phyloP scores from a whole-genome alignment of 495 filamentous ascomycete genomes.

The Penicillium salamii region DNA sequence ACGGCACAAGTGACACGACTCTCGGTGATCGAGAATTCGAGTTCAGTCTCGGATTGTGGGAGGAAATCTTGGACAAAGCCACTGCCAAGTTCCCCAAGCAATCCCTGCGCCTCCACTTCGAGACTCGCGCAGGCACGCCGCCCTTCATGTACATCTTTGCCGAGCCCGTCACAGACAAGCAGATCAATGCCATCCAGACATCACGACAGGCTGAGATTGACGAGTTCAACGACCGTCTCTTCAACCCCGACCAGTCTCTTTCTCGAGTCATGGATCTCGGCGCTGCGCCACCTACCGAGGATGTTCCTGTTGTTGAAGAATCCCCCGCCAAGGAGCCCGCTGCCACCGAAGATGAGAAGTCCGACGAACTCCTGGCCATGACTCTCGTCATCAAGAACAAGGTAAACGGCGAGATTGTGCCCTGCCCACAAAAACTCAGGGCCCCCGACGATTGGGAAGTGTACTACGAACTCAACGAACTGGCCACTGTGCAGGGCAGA shows the following conservation, averaged over 20 bases:
- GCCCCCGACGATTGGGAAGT: constrained; percentile 64
- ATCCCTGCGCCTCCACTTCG: constrained; percentile 83
- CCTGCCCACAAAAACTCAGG: constrained; percentile 53
- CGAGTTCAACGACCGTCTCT: constrained; percentile 62
- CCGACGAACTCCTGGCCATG: constrained; percentile 55
- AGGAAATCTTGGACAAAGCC: constrained; percentile 70
- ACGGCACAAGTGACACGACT: constrained; percentile 61
- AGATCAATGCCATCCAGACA: constrained; percentile 72
- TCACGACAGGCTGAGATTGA: constrained; percentile 56
- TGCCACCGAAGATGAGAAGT: neutral
- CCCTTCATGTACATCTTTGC: constrained; percentile 88
- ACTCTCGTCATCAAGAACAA: constrained; percentile 67
- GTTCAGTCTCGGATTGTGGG: constrained; percentile 72
- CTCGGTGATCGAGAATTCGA: constrained; percentile 90
- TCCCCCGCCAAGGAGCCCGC: neutral
- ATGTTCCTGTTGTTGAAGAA: neutral
- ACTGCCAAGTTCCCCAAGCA: constrained; percentile 65
- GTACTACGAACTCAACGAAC: constrained; percentile 70
- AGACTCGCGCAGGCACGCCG: constrained; percentile 59
- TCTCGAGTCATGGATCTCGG: neutral
- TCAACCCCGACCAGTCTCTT: constrained; percentile 22
- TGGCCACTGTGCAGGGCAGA: constrained; percentile 31
- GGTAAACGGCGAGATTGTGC: constrained; percentile 64
- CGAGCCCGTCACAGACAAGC: constrained; percentile 71
- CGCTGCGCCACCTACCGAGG: neutral